phyloP scores from a whole-genome alignment of 345 rosid species.

The Gossypium anomalum region DNA sequence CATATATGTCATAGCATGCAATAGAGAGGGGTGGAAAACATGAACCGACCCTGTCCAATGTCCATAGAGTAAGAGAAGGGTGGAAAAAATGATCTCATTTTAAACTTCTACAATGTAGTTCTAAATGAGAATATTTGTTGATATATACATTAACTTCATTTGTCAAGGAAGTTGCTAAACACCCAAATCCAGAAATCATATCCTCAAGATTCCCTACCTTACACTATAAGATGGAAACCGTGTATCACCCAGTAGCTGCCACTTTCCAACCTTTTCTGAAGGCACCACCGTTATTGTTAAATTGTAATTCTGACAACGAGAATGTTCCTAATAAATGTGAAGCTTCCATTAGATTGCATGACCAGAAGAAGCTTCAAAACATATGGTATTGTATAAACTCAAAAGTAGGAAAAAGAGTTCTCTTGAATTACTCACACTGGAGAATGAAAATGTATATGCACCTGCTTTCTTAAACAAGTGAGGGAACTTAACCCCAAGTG shows the following conservation, averaged over 20 bases:
- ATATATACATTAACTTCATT: not conserved
- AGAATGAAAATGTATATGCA: conserved; percentile 48
- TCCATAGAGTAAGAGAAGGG: not conserved
- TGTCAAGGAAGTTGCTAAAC: not conserved
- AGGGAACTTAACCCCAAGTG: conserved; percentile 30
- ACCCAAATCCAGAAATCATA: not conserved
- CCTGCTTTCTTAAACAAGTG: conserved; percentile 48
- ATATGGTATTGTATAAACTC: not conserved
- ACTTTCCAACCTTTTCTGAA: conserved; percentile 36
- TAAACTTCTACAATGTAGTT: not conserved
- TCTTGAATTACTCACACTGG: conserved; percentile 35
- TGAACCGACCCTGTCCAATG: conserved; percentile 53
- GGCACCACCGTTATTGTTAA: conserved; percentile 39
- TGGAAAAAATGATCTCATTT: not conserved
- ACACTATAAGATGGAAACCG: conserved; percentile 9
- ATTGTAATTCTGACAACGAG: conserved; percentile 32
- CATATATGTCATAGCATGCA: conserved; percentile 47
- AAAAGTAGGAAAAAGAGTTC: not conserved
- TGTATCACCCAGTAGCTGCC: conserved; percentile 35
- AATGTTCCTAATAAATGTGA: conserved; percentile 32
- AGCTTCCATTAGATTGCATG: conserved; percentile 11
- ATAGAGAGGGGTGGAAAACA: conserved; percentile 32
- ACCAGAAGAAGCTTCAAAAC: not conserved
- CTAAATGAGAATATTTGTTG: not conserved
- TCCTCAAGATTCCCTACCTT: conserved; percentile 25